Evolutionary conservation across 768 basidiomycete species (phyloP).

Genomic region (Lactarius vividus): DNA sequence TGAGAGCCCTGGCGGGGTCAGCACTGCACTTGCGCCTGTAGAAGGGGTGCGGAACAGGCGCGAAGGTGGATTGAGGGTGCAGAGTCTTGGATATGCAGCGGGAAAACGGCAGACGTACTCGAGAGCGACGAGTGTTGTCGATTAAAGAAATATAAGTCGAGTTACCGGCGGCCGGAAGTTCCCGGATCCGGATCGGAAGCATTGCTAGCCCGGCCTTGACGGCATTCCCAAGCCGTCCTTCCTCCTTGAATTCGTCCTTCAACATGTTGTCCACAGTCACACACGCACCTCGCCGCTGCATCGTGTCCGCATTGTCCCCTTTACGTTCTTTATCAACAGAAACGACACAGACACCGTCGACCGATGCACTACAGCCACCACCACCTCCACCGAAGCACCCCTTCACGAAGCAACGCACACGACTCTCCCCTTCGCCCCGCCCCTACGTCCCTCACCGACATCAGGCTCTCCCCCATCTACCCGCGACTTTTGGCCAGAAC

Average conservation of each 20-base stretch:
- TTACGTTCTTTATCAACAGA: slow-evolving; percentile 27
- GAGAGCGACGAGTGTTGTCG: background rate
- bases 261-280: slow-evolving; percentile 23
- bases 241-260: background rate
- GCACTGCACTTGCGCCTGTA: slow-evolving; percentile 7
- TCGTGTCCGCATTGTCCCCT: slow-evolving; percentile 2
- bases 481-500: slow-evolving; percentile 74
- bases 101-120: background rate
- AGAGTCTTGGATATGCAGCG: slow-evolving; percentile 3
- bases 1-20: slow-evolving; percentile 8
- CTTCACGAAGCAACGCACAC: slow-evolving; percentile 35
- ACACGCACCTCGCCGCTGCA: slow-evolving; percentile 15
- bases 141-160: too few relatives aligned
- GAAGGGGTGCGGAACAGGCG: slow-evolving; percentile 5
- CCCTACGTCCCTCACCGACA: slow-evolving; percentile 32
- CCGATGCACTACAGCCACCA: slow-evolving; percentile 25
- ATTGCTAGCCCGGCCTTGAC: background rate
- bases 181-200: background rate
- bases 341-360: slow-evolving; percentile 8
- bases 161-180: background rate
- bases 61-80: slow-evolving; percentile 14
- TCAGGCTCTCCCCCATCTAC: slow-evolving; percentile 51
- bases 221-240: background rate
- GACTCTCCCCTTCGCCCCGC: slow-evolving; percentile 45
- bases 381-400: slow-evolving; percentile 34